A percentile compares a stretch with the other conserved stretches of the same genome.
Evolutionary conservation across 768 basidiomycete species (phyloP).

Genomic region (Trametes cubensis): DNA sequence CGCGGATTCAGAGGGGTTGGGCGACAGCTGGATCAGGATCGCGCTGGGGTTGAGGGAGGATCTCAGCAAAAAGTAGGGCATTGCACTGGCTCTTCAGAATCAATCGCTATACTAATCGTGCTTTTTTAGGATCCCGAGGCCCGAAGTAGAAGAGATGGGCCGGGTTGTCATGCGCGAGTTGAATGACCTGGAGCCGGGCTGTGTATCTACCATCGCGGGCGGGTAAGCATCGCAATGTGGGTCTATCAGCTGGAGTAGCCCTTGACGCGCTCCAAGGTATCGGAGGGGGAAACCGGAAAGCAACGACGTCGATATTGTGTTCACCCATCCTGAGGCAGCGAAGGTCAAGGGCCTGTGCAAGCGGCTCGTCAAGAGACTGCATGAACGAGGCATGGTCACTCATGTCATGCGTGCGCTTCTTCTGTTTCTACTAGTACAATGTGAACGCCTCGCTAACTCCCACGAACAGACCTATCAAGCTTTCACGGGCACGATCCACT

Average conservation of each 20-base stretch:
- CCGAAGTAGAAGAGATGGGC: slow-evolving; percentile 81
- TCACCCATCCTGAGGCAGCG: slow-evolving; percentile 65
- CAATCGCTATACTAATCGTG: neutral
- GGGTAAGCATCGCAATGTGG: slow-evolving; percentile 54
- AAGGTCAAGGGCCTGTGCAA: slow-evolving; percentile 66
- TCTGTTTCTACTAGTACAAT: neutral
- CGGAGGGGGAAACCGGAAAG: slow-evolving; percentile 80
- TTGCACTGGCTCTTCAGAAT: neutral
- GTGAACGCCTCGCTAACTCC: neutral
- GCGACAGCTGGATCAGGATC: slow-evolving; percentile 52
- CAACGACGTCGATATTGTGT: slow-evolving; percentile 89
- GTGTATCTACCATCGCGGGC: slow-evolving; percentile 75
- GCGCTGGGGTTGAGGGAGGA: slow-evolving; percentile 63
- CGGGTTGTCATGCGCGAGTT: slow-evolving; percentile 68
- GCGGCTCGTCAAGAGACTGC: slow-evolving; percentile 58
- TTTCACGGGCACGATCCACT: slow-evolving; percentile 60
- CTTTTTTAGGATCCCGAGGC: slow-evolving; percentile 62
- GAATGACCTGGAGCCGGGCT: slow-evolving; percentile 62
- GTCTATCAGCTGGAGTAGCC: neutral
- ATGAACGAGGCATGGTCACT: slow-evolving; percentile 67
- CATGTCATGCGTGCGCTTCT: slow-evolving; percentile 79
- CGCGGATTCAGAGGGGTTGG: slow-evolving; percentile 31
- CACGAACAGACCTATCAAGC: slow-evolving; percentile 55
- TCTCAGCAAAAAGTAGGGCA: slow-evolving; percentile 48
- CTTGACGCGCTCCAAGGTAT: slow-evolving; percentile 52